Evolutionary conservation across 202 grass and related monocot species (phyloP).

Genomic region (Panicum virgatum): DNA sequence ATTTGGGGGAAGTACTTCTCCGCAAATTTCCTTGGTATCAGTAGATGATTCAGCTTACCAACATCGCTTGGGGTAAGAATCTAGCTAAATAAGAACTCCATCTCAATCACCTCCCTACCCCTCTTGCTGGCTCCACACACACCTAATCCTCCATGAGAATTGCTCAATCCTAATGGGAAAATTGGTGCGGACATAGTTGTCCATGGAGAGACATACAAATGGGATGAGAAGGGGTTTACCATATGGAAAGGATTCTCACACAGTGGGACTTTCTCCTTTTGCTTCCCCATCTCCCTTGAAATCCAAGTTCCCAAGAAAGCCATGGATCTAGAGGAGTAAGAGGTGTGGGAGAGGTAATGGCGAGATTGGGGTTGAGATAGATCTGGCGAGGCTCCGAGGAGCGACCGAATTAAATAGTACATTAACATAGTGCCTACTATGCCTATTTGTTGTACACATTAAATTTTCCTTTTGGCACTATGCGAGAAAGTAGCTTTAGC

Average conservation of each 20-base stretch:
- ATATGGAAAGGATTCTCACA: neutral
- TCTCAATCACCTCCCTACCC: neutral
- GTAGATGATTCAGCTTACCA: neutral
- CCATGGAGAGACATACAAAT: neutral
- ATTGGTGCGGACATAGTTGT: neutral
- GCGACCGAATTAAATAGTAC: neutral
- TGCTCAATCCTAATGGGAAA: neutral
- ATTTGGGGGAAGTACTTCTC: neutral
- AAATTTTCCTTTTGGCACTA: neutral
- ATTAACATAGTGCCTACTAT: neutral
- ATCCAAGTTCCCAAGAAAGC: neutral
- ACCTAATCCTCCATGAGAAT: neutral
- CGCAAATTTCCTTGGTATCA: neutral
- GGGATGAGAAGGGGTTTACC: neutral
- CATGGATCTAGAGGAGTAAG: neutral
- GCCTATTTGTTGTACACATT: neutral
- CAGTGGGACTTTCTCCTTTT: neutral
- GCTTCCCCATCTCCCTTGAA: neutral
- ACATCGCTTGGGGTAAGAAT: neutral
- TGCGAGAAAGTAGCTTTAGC: neutral
- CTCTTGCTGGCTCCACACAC: neutral
- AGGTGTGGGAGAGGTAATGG: neutral
- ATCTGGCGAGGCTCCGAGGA: neutral
- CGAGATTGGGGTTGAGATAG: neutral
- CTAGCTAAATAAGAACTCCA: slow-evolving; percentile 11